Evolutionary conservation across 1,284 basidiomycete species (phyloP).

Genomic region (Malassezia caprae): DNA sequence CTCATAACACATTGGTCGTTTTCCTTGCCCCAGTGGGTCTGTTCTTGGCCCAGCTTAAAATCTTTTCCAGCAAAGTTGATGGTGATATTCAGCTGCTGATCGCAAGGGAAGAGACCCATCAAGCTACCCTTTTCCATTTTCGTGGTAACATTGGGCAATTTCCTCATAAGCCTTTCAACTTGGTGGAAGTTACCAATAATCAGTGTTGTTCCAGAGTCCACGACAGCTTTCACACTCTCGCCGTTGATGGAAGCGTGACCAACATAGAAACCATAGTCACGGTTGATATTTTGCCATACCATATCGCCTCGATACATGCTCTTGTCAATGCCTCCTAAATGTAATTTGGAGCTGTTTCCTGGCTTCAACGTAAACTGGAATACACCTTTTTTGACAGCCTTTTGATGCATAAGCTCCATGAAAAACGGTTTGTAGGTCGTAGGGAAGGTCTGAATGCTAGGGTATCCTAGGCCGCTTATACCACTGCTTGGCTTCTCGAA

Average conservation of each 20-base stretch:
- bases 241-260: conserved; percentile 31
- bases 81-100: conserved; percentile 21
- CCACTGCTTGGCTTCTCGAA: conserved; percentile 27
- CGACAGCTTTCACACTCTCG: conserved; percentile 50
- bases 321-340: conserved; percentile 51
- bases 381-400: conserved; percentile 39
- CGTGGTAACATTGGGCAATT: conserved; percentile 51
- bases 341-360: conserved; percentile 54
- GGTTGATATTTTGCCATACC: conserved; percentile 49
- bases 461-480: conserved; percentile 48
- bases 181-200: conserved; percentile 49
- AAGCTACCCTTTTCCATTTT: background rate
- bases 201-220: conserved; percentile 54
- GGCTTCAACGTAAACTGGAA: conserved; percentile 52
- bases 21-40: conserved; percentile 29
- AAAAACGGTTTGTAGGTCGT: conserved; percentile 32
- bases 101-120: background rate
- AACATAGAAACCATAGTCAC: conserved; percentile 44
- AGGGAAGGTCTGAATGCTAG: conserved; percentile 26
- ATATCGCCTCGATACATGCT: conserved; percentile 34
- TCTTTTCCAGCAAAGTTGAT: conserved; percentile 45
- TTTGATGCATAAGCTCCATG: conserved; percentile 20
- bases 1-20: conserved; percentile 32
- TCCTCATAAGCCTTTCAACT: conserved; percentile 50
- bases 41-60: conserved; percentile 23